Percentiles rank a stretch among this genome's conserved stretches.
Evolutionary conservation across 768 basidiomycete species (phyloP).

Genomic region (Omphalotus guepiniiformis): DNA sequence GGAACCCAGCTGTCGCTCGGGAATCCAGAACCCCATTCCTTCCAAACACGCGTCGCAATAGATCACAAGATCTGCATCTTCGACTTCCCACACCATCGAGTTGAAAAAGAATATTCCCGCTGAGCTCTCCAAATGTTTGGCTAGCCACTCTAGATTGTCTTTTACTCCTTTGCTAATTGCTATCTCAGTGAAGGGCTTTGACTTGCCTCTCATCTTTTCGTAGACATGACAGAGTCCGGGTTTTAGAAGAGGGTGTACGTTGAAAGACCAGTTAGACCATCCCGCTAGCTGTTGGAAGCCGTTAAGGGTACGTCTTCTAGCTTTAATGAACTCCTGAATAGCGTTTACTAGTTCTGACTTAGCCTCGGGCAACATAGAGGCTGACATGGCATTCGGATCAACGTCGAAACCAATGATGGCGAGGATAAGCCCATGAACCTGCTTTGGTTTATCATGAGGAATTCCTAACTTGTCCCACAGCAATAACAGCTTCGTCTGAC

Average conservation of each 20-base stretch:
- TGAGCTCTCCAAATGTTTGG: conserved; percentile 10
- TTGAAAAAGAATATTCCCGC: conserved; percentile 13
- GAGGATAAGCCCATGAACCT: conserved; percentile 27
- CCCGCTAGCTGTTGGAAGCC: conserved; percentile 20
- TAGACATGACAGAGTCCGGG: conserved; percentile 20
- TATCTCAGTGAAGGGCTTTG: conserved; percentile 3
- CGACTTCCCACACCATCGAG: conserved; percentile 14
- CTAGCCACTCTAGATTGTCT: conserved; percentile 18
- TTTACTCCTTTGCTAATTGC: conserved; percentile 14
- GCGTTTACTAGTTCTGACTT: conserved; percentile 13
- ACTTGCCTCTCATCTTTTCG: conserved; percentile 20
- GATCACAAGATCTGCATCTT: conserved; percentile 3
- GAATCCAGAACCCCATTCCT: conserved; percentile 11
- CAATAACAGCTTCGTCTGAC: conserved; percentile 28
- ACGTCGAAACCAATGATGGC: conserved; percentile 36
- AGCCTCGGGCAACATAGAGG: conserved; percentile 16
- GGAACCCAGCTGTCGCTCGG: conserved; percentile 12
- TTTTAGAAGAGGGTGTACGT: conserved; percentile 19
- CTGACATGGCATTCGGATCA: conserved; percentile 27
- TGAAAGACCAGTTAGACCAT: conserved; percentile 23
- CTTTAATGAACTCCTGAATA: conserved; percentile 7
- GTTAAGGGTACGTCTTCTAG: background rate
- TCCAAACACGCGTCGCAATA: conserved; percentile 1
- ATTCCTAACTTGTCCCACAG: conserved; percentile 38
- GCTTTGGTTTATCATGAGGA: conserved; percentile 35